Conservation (phyloP, 345 rosid genomes). For the Salix suchowensis region DNA sequence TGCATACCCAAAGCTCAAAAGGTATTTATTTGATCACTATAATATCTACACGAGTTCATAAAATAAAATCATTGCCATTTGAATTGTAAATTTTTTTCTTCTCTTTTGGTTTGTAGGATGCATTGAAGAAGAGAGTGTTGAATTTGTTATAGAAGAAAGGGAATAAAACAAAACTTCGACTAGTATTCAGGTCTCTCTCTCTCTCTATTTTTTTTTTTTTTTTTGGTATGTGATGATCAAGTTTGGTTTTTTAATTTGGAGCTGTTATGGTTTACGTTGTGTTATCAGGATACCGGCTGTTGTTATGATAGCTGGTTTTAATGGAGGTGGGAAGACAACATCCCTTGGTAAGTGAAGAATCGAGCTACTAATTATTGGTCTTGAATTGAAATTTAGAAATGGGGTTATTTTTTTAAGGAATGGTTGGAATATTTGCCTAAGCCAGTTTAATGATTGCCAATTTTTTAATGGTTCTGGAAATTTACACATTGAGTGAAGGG, state of each 20-base stretch:
- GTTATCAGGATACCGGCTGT: constrained; percentile 83
- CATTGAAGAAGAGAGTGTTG: constrained; percentile 73
- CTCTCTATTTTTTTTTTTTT: neutral
- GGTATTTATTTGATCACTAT: constrained; percentile 19
- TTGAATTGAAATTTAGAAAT: neutral
- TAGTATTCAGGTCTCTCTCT: constrained; percentile 65
- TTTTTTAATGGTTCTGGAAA: neutral
- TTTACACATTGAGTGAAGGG: neutral
- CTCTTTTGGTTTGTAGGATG: constrained; percentile 43
- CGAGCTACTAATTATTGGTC: neutral
- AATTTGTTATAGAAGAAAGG: constrained; percentile 63
- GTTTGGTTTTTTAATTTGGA: constrained; percentile 2
- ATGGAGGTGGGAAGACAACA: constrained; percentile 97
- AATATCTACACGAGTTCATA: neutral
- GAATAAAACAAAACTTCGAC: constrained; percentile 72
- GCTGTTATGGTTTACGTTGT: constrained; percentile 8
- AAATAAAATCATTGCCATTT: neutral
- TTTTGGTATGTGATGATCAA: neutral
- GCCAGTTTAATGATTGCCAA: neutral
- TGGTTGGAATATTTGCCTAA: neutral
- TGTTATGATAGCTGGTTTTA: constrained; percentile 77
- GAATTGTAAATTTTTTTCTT: neutral
- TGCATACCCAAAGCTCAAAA: too few species aligned
- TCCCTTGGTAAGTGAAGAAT: constrained; percentile 67
- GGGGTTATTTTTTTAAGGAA: neutral